These are phyloP conservation scores for Phytopythium sindhum DNA, from an alignment of 352 stramenopile genomes.

Conservation along the genomic window DNA sequence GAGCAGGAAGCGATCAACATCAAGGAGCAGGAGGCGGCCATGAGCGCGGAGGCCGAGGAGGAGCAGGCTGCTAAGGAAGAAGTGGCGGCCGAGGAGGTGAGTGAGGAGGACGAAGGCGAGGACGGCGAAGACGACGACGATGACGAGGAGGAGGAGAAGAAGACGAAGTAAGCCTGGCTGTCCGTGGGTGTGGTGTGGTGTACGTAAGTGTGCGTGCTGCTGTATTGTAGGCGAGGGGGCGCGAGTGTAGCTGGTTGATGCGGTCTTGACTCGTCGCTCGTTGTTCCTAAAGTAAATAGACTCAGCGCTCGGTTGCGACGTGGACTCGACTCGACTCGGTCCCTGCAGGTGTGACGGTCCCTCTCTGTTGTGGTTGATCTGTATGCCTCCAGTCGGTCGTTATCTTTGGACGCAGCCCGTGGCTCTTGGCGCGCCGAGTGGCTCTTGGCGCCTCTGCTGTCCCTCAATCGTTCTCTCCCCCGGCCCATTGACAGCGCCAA, in stretches of 20 bases:
- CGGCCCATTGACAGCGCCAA: not conserved
- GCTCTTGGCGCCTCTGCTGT: not conserved
- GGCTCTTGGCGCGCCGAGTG: not conserved
- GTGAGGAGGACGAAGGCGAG: not conserved
- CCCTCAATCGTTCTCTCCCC: not conserved
- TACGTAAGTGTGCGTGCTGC: not conserved
- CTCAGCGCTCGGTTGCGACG: not conserved
- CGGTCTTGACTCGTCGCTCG: not conserved
- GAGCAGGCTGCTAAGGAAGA: slow-evolving; percentile 1
- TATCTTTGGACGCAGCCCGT: not conserved
- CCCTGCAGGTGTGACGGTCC: not conserved
- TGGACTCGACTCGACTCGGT: not conserved
- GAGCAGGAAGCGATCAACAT: slow-evolving; percentile 2
- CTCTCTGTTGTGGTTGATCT: not conserved
- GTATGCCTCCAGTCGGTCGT: not conserved
- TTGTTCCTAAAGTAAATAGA: slow-evolving; percentile 9
- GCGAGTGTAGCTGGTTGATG: not conserved
- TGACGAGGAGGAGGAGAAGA: slow-evolving; percentile 1
- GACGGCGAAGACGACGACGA: slow-evolving; percentile 3
- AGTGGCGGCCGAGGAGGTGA: not conserved
- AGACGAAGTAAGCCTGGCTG: not conserved
- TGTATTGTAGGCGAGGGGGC: slow-evolving; percentile 8
- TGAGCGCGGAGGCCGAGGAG: not conserved
- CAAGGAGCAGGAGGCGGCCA: slow-evolving; percentile 3
- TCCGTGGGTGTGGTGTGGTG: not conserved